These are phyloP conservation scores for Schizophyllum amplum DNA, from an alignment of 1,284 basidiomycete genomes.

Conservation along the genomic window DNA sequence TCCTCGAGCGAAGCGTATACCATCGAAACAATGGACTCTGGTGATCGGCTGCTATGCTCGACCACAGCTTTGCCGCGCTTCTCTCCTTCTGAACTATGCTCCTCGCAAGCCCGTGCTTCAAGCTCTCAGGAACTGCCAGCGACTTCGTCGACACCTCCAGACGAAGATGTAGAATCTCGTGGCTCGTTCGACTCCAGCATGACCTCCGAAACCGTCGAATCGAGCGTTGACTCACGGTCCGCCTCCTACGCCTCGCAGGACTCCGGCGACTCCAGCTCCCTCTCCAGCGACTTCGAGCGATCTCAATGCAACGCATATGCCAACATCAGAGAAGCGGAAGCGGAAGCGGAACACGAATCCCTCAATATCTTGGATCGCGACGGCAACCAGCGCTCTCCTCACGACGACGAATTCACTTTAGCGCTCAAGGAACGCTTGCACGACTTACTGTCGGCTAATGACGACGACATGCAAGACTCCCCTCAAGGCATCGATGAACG, in stretches of 20 bases:
- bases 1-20: too few relatives aligned
- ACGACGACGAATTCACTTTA: background rate
- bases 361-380: too few relatives aligned
- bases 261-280: background rate
- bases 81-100: background rate
- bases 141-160: background rate
- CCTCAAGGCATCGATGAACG: background rate
- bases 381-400: background rate
- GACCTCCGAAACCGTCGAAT: background rate
- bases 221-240: background rate
- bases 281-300: too few relatives aligned
- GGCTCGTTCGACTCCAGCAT: background rate
- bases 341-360: background rate
- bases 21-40: too few relatives aligned
- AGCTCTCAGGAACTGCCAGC: background rate
- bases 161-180: background rate
- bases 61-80: background rate
- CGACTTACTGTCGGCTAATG: background rate
- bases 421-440: background rate
- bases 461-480: background rate
- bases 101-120: background rate
- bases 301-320: too few relatives aligned
- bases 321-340: background rate
- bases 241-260: background rate
- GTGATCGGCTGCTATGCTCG: too few relatives aligned